Evolutionary conservation across 2,329 filamentous ascomycete species (phyloP), one percentile per base, ranked within the genome.

Genomic region (Pleoardoris graminearum): DNA sequence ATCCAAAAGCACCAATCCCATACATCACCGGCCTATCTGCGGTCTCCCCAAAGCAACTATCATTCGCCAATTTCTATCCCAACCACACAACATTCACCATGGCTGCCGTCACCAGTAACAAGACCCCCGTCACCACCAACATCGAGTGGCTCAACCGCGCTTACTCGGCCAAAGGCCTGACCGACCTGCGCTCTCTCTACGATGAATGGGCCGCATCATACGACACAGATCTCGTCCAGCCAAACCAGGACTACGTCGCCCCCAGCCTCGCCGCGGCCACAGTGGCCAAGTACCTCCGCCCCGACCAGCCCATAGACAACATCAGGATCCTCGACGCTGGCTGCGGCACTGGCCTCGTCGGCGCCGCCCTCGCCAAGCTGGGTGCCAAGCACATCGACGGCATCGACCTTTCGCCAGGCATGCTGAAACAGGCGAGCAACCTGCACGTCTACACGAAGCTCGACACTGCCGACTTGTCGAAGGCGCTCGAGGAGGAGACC

Each of bases 281-380:
- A 14, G 41, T 55, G 25, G 44, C 46, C 33, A 50, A 53, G 17
- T 39, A 55, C 36, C 29, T 48, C 21, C 14, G 16, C 12, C 49
- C 50, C 21, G 21, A 27, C 35, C 43, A 41, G 4, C 45, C 45
- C 12, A 22, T 50, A 5, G 36, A 45, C 51, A 17, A 42, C 8
- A 27, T 54, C 4, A 46, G 43, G 16, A 76, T 82, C 54, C 75
- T 82, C 0, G 80, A 82, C 52, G 80, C 80, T 16, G 80, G 80
- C n/a, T 82, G 80, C 56, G 80, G 80, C 7, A 82, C 79, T 1
- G 80, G 80, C 2, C 75, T 82, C 7, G 79, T 80, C n/a, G 80
- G 79, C 7, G 66, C 73, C 17, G 75, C 75, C 17, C 75, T 82
- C 10, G 69, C 75, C 33, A 65, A 72, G 32, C 61, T 69, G 30